Conservation (phyloP, 305 asterid genomes). For the Fraxinus sp. region DNA sequence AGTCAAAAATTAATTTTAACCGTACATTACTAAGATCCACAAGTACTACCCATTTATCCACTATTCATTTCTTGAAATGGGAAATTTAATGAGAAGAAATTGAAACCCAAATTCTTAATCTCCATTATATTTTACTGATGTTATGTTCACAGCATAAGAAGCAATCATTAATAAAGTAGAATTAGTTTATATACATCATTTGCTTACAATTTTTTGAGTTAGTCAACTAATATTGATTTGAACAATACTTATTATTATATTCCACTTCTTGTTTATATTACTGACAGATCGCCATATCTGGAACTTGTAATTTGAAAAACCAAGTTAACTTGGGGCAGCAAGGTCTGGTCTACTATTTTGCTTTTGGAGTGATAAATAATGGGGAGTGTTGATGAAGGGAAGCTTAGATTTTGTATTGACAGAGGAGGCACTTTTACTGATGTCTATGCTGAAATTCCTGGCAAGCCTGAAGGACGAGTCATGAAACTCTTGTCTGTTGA, state of each 20-base stretch:
- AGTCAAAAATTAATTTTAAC: neutral
- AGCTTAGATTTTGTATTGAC: constrained; percentile 88
- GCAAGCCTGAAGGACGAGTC: constrained; percentile 74
- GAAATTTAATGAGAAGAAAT: neutral
- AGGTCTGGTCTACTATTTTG: constrained; percentile 5
- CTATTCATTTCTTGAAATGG: neutral
- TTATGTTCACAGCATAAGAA: neutral
- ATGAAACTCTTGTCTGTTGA: constrained; percentile 94
- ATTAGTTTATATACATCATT: neutral
- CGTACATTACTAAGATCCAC: neutral
- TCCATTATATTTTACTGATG: neutral
- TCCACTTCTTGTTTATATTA: neutral
- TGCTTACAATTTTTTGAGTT: neutral
- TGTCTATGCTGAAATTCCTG: constrained; percentile 95
- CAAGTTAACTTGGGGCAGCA: neutral
- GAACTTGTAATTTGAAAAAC: constrained; percentile 10
- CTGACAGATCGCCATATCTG: constrained; percentile 25
- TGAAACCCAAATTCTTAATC: neutral
- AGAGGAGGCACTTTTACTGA: constrained; percentile 98
- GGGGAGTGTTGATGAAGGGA: constrained; percentile 59
- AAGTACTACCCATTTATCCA: neutral
- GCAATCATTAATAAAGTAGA: neutral
- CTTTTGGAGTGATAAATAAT: constrained; percentile 30
- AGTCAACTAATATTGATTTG: neutral
- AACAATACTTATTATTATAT: neutral